These are phyloP conservation scores for Bipolaris zeicola DNA, from an alignment of 2,329 filamentous ascomycete genomes.

Conservation along the genomic window DNA sequence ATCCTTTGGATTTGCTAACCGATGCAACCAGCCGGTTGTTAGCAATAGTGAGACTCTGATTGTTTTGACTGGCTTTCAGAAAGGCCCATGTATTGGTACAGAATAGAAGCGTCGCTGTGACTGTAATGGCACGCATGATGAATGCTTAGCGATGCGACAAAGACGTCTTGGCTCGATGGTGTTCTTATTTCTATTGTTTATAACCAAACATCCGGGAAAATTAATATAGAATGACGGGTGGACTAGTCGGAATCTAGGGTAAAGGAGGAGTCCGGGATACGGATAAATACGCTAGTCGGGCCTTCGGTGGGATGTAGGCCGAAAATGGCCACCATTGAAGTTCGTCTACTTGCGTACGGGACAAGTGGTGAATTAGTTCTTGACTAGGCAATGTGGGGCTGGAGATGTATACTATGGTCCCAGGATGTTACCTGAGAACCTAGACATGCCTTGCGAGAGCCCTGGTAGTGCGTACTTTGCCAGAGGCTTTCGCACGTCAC, in stretches of 20 bases:
- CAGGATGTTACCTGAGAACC: background rate
- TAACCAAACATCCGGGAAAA: slow-evolving; percentile 28
- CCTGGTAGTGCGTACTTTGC: background rate
- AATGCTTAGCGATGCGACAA: background rate
- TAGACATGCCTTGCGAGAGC: background rate
- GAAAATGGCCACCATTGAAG: slow-evolving; percentile 10
- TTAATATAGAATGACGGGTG: slow-evolving; percentile 16
- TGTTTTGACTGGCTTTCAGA: slow-evolving; percentile 25
- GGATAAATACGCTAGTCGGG: slow-evolving; percentile 16
- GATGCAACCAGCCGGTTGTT: slow-evolving; percentile 55
- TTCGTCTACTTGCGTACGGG: background rate
- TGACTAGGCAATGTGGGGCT: background rate
- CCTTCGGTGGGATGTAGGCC: slow-evolving; percentile 23
- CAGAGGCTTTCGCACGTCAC: background rate
- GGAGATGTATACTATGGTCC: too few relatives aligned
- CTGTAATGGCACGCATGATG: slow-evolving; percentile 21
- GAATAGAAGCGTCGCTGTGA: slow-evolving; percentile 17
- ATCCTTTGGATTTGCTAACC: slow-evolving; percentile 52
- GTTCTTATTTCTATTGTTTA: slow-evolving; percentile 15
- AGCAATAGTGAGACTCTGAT: slow-evolving; percentile 44
- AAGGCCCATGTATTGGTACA: slow-evolving; percentile 20
- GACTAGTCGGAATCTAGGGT: slow-evolving; percentile 22
- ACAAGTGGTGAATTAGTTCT: background rate
- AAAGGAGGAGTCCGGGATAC: slow-evolving; percentile 18
- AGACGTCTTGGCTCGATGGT: slow-evolving; percentile 1